Evolutionary conservation across 257 asterid genomes (phyloP), one percentile per base, ranked within the genome.

Genomic region (Nicotiana undulata): DNA sequence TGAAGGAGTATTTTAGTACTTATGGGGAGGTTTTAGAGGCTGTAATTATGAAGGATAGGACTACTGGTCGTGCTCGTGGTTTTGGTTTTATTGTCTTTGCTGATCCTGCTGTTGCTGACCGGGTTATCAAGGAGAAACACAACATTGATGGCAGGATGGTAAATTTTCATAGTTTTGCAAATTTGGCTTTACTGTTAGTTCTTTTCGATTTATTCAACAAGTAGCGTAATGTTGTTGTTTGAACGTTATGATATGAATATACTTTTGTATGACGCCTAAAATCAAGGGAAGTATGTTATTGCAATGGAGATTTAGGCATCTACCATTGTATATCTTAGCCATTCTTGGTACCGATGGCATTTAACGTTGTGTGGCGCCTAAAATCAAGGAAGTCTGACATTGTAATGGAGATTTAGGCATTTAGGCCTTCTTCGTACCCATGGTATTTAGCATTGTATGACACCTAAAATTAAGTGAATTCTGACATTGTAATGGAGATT

Each of bases 121-220:
- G 77, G 67, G 86, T 83, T 34, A 83, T 79, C 44, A 79, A 83
- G 83, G 86, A 83, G 64, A 83, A 83, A 55, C 86, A 83, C 80
- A 83, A 56, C 65, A 72, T 83, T 61, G 86, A 83, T 83, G 86
- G 86, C 81, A 79, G 86, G 81, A 83, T 77, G 82, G 85, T 77
- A 40, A 31, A 40, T 51, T 9, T 22, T 67, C 26, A 9, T 53
- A 68, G n/a, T 10, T 40, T 29, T n/a, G 29, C 76, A 67, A 67
- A 34, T 67, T 51, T 68, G 4, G 28, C 9, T 32, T 34, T 66
- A n/a, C 53, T 9, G 6, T n/a, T 67, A 24, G 56, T 68, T 68
- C 22, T 20, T 74, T 74, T 74, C 26, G 26, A 49, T 49, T 74
- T 49, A 9, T 72, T 8, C 22, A 49, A 49, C 44, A 74, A 70